Base-by-base conservation (phyloP, 1,284 basidiomycete species). In the Ceratobasidium sp. region DNA sequence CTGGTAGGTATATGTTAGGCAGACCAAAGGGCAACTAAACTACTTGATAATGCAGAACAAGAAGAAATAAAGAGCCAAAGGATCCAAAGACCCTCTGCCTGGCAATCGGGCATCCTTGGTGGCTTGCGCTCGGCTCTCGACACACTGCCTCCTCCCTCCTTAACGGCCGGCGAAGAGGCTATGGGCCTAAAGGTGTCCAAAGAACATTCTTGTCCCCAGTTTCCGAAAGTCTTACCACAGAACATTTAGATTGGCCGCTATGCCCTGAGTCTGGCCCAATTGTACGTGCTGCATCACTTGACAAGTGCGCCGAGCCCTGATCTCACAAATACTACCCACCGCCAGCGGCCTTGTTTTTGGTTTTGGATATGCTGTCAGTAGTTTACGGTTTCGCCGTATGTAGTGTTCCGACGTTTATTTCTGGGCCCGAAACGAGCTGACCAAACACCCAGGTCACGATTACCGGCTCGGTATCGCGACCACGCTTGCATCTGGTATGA, bases 401-500 rank as follows among this genome's bases (percentile, higher is more conserved):
- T 91, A 20, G 25, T 68, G 13, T 70, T 6, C 7, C 45, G 32
- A 65, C 68, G 56, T 13, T 52, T 58, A 57, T 35, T 34, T n/a
- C 56, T 55, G 20, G 13, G 56, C 27, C 52, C 20, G 34, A 45
- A 31, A 34, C 71, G 31, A 38, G 27, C 40, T 69, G 27, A 54
- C 38, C 22, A 54, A 62, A 73, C 69, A 52, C 67, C 38, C 79
- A 98, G 96, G 96, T 83, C 93, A 96, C 74, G 92, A 91, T 77
- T 98, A 94, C 93, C 96, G 96, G 27, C 91, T 98, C 72, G 91
- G 94, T 71, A 87, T 98, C 70, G 87, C 92, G 6, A 94, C 95
- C 22, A 96, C 96, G 72, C 96, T 93, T 77, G 94, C 92, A 53
- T 83, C 88, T 53, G 53, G 81, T 78, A 56, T 60, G 43, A 32